These are phyloP conservation scores for Lathyrus aphaca DNA, from an alignment of 306 rosid genomes.

Conservation along the genomic window DNA sequence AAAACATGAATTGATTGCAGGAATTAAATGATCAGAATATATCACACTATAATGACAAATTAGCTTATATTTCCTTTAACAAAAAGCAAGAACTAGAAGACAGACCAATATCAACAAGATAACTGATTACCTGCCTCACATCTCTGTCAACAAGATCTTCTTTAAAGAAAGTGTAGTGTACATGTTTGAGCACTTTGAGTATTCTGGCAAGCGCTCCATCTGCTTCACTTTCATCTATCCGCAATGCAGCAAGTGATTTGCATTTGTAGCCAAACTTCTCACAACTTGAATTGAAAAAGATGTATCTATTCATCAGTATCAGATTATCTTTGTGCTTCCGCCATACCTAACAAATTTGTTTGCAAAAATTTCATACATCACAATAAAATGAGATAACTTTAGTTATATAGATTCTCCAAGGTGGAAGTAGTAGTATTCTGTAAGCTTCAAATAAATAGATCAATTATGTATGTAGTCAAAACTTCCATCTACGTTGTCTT, in stretches of 20 bases:
- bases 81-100: not conserved
- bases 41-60: slow-evolving; percentile 7
- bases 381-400: slow-evolving; percentile 9
- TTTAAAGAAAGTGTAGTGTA: slow-evolving; percentile 60
- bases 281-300: slow-evolving; percentile 83
- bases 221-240: slow-evolving; percentile 70
- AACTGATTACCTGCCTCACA: slow-evolving; percentile 71
- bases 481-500: no score
- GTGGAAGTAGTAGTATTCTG: not conserved
- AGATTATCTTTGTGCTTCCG: slow-evolving; percentile 75
- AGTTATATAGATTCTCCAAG: slow-evolving; percentile 20
- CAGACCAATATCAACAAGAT: not conserved
- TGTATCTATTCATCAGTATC: slow-evolving; percentile 86
- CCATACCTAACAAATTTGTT: slow-evolving; percentile 70
- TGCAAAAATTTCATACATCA: slow-evolving; percentile 14
- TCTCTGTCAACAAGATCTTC: slow-evolving; percentile 59
- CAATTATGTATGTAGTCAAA: no score
- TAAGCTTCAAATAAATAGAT: not conserved
- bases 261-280: slow-evolving; percentile 67
- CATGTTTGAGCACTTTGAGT: slow-evolving; percentile 70
- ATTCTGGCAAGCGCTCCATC: slow-evolving; percentile 79
- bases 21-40: not conserved
- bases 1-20: slow-evolving; percentile 6
- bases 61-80: not conserved
- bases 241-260: slow-evolving; percentile 68